Evolutionary conservation across 441 rosid species (phyloP).

Genomic region (Eruca vesicaria): DNA sequence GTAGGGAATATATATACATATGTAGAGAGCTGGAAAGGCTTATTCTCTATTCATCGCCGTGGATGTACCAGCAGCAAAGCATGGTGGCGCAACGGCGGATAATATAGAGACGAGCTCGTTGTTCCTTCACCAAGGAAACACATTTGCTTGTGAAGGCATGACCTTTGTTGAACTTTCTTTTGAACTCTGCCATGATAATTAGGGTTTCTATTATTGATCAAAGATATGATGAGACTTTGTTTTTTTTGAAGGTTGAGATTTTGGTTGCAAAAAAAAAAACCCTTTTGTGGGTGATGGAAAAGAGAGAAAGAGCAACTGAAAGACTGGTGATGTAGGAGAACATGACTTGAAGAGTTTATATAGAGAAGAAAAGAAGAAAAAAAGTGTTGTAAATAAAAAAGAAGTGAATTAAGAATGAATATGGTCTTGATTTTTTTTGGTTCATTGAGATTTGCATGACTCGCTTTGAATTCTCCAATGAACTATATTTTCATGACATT

Average conservation of each 20-base stretch:
- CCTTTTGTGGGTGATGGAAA: constrained; percentile 28
- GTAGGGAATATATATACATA: background rate
- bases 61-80: constrained; percentile 95
- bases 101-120: constrained; percentile 81
- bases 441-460: constrained; percentile 36
- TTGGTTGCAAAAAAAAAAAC: constrained; percentile 20
- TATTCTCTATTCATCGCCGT: constrained; percentile 63
- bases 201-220: constrained; percentile 15
- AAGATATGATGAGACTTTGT: background rate
- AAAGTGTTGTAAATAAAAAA: constrained; percentile 17
- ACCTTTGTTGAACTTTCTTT: constrained; percentile 36
- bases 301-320: constrained; percentile 7
- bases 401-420: constrained; percentile 27
- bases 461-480: constrained; percentile 19
- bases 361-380: constrained; percentile 18
- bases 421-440: constrained; percentile 27
- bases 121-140: constrained; percentile 75
- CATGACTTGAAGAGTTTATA: constrained; percentile 18
- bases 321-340: constrained; percentile 4
- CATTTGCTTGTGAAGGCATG: constrained; percentile 68
- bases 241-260: background rate
- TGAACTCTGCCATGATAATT: constrained; percentile 28
- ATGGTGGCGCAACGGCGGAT: constrained; percentile 89
- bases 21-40: background rate
- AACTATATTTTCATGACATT: constrained; percentile 31